Conservation (phyloP, 2,329 filamentous ascomycete species). For the Elsinoe batatas region DNA sequence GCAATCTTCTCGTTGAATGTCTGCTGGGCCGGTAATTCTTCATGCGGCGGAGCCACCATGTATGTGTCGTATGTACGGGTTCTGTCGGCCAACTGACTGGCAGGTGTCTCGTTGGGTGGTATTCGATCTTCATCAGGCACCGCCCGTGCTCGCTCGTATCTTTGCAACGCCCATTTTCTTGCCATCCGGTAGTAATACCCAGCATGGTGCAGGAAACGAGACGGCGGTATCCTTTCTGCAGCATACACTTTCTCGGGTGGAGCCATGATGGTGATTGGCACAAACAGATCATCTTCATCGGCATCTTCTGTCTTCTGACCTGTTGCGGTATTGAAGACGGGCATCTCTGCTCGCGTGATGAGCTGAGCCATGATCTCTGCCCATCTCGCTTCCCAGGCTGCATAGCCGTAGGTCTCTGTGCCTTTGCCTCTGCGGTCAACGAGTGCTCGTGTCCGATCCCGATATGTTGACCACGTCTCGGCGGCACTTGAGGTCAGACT, state of each 20-base stretch:
- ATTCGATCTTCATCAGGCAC: conserved; percentile 51
- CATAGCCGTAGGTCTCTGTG: conserved; percentile 82
- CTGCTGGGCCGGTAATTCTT: conserved; percentile 41
- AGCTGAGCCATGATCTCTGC: conserved; percentile 52
- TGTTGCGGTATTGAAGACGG: conserved; percentile 31
- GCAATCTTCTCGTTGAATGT: conserved; percentile 42
- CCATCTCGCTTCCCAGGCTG: conserved; percentile 81
- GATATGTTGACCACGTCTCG: conserved; percentile 70
- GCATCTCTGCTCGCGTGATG: conserved; percentile 43
- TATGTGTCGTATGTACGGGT: conserved; percentile 50
- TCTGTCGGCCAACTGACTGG: conserved; percentile 45
- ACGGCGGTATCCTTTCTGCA: conserved; percentile 44
- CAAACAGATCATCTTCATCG: conserved; percentile 15
- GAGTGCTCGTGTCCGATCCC: conserved; percentile 62
- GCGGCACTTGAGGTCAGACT: conserved; percentile 70
- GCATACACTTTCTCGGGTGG: conserved; percentile 43
- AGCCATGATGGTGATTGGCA: conserved; percentile 31
- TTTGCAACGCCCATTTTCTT: conserved; percentile 41
- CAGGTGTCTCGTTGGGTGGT: conserved; percentile 45
- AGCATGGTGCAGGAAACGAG: conserved; percentile 51
- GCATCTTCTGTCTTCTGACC: not conserved
- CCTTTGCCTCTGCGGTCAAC: conserved; percentile 77
- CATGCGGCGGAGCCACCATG: conserved; percentile 48
- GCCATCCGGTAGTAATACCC: conserved; percentile 52
- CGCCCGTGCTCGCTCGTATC: conserved; percentile 42